Evolutionary conservation across 768 basidiomycete genomes (phyloP).

Genomic region (Hygrophoropsis aurantiaca): DNA sequence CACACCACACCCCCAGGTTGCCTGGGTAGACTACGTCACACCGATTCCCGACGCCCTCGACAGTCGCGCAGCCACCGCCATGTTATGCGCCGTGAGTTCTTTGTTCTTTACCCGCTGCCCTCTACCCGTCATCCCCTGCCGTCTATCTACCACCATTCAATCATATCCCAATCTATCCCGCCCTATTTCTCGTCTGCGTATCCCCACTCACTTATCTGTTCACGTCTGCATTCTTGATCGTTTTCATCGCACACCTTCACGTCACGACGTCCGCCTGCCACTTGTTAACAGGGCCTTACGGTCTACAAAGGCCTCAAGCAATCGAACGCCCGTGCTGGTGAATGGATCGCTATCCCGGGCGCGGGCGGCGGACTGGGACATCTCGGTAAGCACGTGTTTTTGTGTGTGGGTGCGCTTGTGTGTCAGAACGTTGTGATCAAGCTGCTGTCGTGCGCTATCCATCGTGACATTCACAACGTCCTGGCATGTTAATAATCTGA

Average conservation of each 20-base stretch:
- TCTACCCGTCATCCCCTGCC: neutral
- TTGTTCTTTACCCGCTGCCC: too few species aligned
- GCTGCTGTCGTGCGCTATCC: too few species aligned
- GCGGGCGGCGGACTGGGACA: constrained; percentile 44
- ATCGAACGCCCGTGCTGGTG: constrained; percentile 31
- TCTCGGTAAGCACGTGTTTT: constrained; percentile 32
- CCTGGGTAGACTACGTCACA: constrained; percentile 40
- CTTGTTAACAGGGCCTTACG: constrained; percentile 33
- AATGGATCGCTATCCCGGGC: constrained; percentile 41
- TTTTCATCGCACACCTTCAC: too few species aligned
- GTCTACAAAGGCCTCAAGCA: constrained; percentile 47
- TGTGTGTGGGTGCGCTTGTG: too few species aligned
- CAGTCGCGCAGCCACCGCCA: constrained; percentile 40
- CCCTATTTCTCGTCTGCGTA: too few species aligned
- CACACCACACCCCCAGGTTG: constrained; percentile 19
- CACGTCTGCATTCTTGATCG: neutral
- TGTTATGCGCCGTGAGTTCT: constrained; percentile 40
- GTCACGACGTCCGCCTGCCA: neutral
- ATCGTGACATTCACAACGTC: too few species aligned
- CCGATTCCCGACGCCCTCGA: constrained; percentile 42
- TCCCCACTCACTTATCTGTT: neutral
- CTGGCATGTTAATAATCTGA: too few species aligned
- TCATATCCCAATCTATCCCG: too few species aligned
- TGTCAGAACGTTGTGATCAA: too few species aligned
- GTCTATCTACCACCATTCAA: too few species aligned